These are phyloP conservation scores for Allantophomopsis lycopodina DNA, from an alignment of 2,329 filamentous ascomycete genomes.

Conservation along the genomic window DNA sequence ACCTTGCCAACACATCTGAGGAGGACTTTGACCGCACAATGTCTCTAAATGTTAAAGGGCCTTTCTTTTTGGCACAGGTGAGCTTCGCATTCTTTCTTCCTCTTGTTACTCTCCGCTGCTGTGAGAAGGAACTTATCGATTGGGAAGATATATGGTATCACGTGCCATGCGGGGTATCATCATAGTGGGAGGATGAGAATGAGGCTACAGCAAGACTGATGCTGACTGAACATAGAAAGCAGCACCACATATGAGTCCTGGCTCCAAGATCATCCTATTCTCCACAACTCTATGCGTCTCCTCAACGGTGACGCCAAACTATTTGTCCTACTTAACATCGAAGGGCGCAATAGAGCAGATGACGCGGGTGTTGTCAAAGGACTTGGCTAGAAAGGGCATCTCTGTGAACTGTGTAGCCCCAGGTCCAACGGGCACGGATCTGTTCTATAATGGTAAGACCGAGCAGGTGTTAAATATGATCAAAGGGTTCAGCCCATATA, in stretches of 20 bases:
- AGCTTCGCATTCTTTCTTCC: too few species aligned
- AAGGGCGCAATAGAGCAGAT: constrained; percentile 43
- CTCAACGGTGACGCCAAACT: constrained; percentile 24
- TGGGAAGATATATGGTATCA: too few species aligned
- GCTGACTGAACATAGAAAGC: constrained; percentile 26
- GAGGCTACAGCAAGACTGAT: too few species aligned
- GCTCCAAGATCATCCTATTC: constrained; percentile 35
- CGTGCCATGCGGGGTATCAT: too few species aligned
- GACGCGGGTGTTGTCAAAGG: constrained; percentile 32
- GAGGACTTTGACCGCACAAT: constrained; percentile 34
- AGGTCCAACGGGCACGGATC: constrained; percentile 34
- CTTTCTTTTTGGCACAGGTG: constrained; percentile 35
- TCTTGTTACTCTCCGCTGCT: neutral
- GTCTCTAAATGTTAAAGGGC: constrained; percentile 41
- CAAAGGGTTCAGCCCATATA: constrained; percentile 24
- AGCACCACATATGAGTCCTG: constrained; percentile 32
- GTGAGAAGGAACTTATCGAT: neutral
- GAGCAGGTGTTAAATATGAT: constrained; percentile 27
- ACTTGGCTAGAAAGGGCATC: constrained; percentile 31
- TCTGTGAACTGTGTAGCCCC: constrained; percentile 35
- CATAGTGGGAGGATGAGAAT: too few species aligned
- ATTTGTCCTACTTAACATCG: constrained; percentile 30
- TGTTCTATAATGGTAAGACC: constrained; percentile 28
- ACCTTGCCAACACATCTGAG: constrained; percentile 33
- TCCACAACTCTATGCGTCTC: constrained; percentile 26